Base-by-base conservation (phyloP, 1,284 basidiomycete species). In the Pyrrhoderma noxium region DNA sequence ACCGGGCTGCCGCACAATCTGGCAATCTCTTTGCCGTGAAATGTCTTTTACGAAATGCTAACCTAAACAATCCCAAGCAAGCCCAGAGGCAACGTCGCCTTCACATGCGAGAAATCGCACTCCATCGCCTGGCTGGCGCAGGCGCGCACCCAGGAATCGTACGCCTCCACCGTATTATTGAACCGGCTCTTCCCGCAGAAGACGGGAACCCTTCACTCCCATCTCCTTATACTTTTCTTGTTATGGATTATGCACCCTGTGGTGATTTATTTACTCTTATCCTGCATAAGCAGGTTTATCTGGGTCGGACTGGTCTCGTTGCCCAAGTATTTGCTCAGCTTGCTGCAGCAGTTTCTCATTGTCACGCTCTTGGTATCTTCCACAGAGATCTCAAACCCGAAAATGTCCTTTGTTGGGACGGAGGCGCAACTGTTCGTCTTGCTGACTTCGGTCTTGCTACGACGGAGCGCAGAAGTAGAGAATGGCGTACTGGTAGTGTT, bases 371-470 rank as follows among this genome's bases (percentile, higher is more conserved):
- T 42, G 80, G 82, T 51, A 81, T 94, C 59, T 92, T 79, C 63
- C 92, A 94, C 69, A 84, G 90, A 25, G 90, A 93, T 61, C 75
- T 94, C 61, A 93, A 93, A 64, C 91, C 90, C 0, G 90, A 92
- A 63, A 93, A 94, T 65, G 85, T 94, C 44, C 70, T 95, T 27
- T 88, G 82, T 61, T 76, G 59, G n/a, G 58, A 65, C 19, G 68
- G 68, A 44, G 86, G 88, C 16, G 65, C 69, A 39, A 70, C 71
- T 54, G 75, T 93, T 21, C 74, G 76, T 42, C 71, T 93, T 38
- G 82, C 88, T 21, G 91, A 95, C 67, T 94, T 93, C 65, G 91
- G 91, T 4, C 71, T 93, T 23, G 85, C 90, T 0, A 93, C 89
- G 1, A 76, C 75, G 35, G 78, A 82, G 59, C 70, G 70, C 31